phyloP scores from a whole-genome alignment of 306 rosid genomes.

The Comarum palustre region DNA sequence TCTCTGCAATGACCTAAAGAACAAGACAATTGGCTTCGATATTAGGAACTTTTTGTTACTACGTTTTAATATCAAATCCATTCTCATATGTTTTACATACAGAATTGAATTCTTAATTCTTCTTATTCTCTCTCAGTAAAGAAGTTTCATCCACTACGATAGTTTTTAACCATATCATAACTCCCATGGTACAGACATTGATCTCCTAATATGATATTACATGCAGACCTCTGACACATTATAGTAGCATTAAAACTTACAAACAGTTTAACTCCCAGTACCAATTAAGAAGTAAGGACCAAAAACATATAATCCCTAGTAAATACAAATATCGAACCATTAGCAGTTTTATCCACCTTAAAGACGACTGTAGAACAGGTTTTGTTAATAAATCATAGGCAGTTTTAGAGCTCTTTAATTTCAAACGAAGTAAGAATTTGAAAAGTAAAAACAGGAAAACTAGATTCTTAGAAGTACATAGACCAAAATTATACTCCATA shows the following conservation, averaged over 20 bases:
- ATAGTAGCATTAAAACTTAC: neutral
- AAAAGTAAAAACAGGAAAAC: conserved; percentile 5
- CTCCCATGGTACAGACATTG: neutral
- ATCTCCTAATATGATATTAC: neutral
- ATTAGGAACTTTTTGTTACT: neutral
- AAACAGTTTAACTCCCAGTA: neutral
- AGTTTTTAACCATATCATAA: neutral
- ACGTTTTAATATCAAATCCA: neutral
- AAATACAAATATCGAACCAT: neutral
- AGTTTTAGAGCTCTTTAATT: neutral
- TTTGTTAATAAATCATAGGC: neutral
- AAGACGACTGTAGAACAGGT: neutral
- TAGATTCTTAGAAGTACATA: conserved; percentile 12
- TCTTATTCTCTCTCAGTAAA: neutral
- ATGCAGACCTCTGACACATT: neutral
- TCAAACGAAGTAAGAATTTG: neutral
- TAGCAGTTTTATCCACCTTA: neutral
- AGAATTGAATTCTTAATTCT: neutral
- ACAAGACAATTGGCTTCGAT: conserved; percentile 9
- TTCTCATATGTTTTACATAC: neutral
- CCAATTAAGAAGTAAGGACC: neutral
- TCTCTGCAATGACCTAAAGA: conserved; percentile 48
- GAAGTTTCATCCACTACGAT: neutral
- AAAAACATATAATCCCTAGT: neutral
- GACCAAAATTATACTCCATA: conserved; percentile 35